Evolutionary conservation across 176 grass and related monocot species (phyloP).

Genomic region (Themeda triandra): DNA sequence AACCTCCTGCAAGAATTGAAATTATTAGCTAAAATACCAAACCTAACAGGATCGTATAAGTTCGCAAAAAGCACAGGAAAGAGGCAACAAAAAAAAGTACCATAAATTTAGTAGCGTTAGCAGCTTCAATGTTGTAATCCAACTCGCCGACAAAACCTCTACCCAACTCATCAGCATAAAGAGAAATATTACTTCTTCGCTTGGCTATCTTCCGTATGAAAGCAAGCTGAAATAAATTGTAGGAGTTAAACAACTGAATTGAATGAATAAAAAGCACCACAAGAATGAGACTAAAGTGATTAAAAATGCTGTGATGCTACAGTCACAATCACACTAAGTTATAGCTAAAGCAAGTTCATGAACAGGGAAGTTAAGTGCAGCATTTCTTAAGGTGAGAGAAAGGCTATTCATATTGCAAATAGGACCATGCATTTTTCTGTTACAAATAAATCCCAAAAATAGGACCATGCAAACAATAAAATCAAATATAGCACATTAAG

Average conservation of each 20-base stretch:
- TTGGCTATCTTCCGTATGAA: constrained; percentile 74
- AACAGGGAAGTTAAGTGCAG: background rate
- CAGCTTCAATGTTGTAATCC: constrained; percentile 91
- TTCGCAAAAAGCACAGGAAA: constrained; percentile 20
- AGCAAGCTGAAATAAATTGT: constrained; percentile 58
- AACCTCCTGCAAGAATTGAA: constrained; percentile 59
- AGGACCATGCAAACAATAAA: constrained; percentile 2
- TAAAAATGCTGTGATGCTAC: constrained; percentile 2
- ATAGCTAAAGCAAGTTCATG: background rate
- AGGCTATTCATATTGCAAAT: background rate
- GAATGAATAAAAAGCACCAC: background rate
- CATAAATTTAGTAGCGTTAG: constrained; percentile 82
- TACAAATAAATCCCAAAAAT: background rate
- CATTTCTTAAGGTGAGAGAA: background rate
- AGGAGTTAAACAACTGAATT: constrained; percentile 11
- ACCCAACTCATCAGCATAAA: constrained; percentile 96
- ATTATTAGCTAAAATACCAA: constrained; percentile 30
- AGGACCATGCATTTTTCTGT: background rate
- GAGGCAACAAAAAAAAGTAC: constrained; percentile 50
- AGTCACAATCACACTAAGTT: background rate
- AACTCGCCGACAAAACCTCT: constrained; percentile 85
- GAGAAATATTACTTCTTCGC: constrained; percentile 72
- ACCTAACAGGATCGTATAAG: background rate
- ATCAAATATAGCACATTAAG: background rate
- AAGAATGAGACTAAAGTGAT: background rate